Percentiles rank a stretch among this genome's conserved stretches.
Evolutionary conservation across 805 yeast genomes (phyloP).

Genomic region (Teunomyces pallodes): DNA sequence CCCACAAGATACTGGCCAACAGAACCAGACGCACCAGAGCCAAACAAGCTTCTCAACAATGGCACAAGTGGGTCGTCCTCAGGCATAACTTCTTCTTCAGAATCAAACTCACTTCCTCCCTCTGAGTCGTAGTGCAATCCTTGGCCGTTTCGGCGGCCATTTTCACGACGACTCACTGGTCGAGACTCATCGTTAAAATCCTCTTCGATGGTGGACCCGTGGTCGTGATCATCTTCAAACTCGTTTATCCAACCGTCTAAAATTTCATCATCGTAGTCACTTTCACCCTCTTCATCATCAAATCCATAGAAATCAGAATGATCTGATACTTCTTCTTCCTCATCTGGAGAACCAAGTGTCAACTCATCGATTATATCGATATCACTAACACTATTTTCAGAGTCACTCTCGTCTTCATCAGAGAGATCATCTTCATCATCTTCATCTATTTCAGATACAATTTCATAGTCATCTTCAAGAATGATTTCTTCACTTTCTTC

Average conservation of each 20-base stretch:
- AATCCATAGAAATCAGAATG: slow-evolving; percentile 11
- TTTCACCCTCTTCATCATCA: slow-evolving; percentile 25
- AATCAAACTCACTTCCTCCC: slow-evolving; percentile 3
- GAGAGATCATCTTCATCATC: slow-evolving; percentile 44
- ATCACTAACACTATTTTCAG: slow-evolving; percentile 20
- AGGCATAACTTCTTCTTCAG: background rate
- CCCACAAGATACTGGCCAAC: slow-evolving; percentile 5
- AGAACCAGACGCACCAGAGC: slow-evolving; percentile 15
- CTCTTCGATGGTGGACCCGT: slow-evolving; percentile 20
- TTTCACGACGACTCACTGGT: slow-evolving; percentile 8
- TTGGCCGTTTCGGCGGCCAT: background rate
- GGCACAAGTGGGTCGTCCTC: slow-evolving; percentile 5
- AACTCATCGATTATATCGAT: slow-evolving; percentile 36
- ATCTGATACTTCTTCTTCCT: slow-evolving; percentile 13
- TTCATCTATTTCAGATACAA: slow-evolving; percentile 29
- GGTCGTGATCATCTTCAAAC: slow-evolving; percentile 26
- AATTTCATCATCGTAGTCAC: slow-evolving; percentile 36
- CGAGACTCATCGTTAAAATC: slow-evolving; percentile 5
- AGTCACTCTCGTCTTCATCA: slow-evolving; percentile 25
- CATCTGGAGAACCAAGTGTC: slow-evolving; percentile 27
- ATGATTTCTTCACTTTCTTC: slow-evolving; percentile 13
- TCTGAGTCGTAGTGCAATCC: background rate
- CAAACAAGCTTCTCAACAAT: slow-evolving; percentile 10
- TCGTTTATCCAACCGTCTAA: slow-evolving; percentile 42
- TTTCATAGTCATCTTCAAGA: slow-evolving; percentile 11